Base-by-base conservation (phyloP, 371 early-diverging fungal species). In the Apophysomyces ossiformis region DNA sequence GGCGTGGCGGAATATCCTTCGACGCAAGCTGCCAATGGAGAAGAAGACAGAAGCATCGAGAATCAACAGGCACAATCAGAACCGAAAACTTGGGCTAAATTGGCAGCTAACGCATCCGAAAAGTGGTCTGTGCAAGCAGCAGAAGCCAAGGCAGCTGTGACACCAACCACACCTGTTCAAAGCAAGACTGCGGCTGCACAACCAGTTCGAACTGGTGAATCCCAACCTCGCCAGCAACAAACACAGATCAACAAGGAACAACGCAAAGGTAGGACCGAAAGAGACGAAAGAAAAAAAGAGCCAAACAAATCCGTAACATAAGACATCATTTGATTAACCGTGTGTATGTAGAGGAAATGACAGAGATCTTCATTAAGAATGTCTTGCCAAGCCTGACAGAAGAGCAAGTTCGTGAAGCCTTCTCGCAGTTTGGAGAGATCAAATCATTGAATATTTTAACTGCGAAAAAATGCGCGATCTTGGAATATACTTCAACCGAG, bases 61-160 rank as follows among this genome's bases (percentile, higher is more conserved):
- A 46, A 45, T 1, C 5, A 38, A 12, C 39, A 65, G 44, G 59
- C 21, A 41, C n/a, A 57, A 5, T 16, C 57, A 0, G 65, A 68
- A n/a, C 70, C 77, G 21, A 81, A 78, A 70, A 84, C 83, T 38
- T 85, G 86, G 86, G 83, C 86, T 39, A 77, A 77, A 39, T 59
- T 82, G 15, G 81, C 82, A 12, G 79, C 83, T 15, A 68, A 44
- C 56, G 56, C 50, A 57, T 46, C 44, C 58, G 43, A 58, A 26
- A 57, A 45, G 43, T 58, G 58, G 60, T 57, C 38, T 21, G 66
- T 46, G 21, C 74, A 76, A 38, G 73, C 60, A 36, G 46, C 74
- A 6, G 68, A 76, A n/a, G 64, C 73, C 44, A 78, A 74, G 44
- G 73, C 70, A 7, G 46, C 73, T 1, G 71, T 69, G 7, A 21